phyloP scores from a whole-genome alignment of 129 eudicot genomes.

The Mikania micrantha region DNA sequence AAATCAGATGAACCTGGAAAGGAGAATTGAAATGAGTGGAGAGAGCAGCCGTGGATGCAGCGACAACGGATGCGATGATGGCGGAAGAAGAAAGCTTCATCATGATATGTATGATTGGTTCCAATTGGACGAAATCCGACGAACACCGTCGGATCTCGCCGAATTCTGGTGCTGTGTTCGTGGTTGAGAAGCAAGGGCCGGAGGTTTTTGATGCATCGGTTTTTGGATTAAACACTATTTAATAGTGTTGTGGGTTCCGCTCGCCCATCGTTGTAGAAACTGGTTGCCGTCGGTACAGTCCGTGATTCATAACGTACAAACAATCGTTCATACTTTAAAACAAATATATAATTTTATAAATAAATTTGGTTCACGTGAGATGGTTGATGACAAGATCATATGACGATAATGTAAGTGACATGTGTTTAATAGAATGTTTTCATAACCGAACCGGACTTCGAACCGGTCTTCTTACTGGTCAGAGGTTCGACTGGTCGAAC shows the following conservation, averaged over 20 bases:
- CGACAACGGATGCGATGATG: slow-evolving; percentile 34
- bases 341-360: too few species aligned
- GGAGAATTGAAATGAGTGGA: slow-evolving; percentile 18
- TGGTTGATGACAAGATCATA: too few species aligned
- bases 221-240: slow-evolving; percentile 4
- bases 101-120: slow-evolving; percentile 12
- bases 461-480: too few species aligned
- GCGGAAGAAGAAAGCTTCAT: slow-evolving; percentile 43
- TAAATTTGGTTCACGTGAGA: too few species aligned
- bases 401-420: too few species aligned
- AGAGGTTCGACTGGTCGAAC: too few species aligned
- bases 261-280: background rate
- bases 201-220: slow-evolving; percentile 3
- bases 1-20: slow-evolving; percentile 13
- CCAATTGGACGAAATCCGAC: slow-evolving; percentile 43
- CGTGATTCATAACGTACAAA: background rate
- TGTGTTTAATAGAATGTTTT: too few species aligned
- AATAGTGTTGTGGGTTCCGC: slow-evolving; percentile 24
- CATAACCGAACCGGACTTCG: too few species aligned
- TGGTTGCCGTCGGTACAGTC: background rate
- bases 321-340: too few species aligned
- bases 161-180: slow-evolving; percentile 1
- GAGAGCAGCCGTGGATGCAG: slow-evolving; percentile 39
- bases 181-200: background rate
- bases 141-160: slow-evolving; percentile 43